Conservation (phyloP, 352 stramenopile species). For the Thalassiosira ordinaria region DNA sequence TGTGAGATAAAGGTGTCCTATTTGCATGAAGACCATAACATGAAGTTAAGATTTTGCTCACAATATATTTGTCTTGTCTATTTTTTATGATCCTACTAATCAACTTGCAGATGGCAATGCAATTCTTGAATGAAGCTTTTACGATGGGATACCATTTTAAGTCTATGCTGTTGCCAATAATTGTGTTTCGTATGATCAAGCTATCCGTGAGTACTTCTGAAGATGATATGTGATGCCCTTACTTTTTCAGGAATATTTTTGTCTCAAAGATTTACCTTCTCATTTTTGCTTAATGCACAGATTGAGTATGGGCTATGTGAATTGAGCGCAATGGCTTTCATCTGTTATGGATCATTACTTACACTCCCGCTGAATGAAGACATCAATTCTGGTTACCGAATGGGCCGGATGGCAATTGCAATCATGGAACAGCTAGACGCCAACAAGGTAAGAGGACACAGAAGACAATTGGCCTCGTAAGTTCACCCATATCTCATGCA, state of each 20-base stretch:
- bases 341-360: constrained; percentile 50
- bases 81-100: too few relatives aligned
- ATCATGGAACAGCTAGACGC: constrained; percentile 54
- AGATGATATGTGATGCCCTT: constrained; percentile 60
- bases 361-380: constrained; percentile 9
- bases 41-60: too few relatives aligned
- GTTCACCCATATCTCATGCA: too few relatives aligned
- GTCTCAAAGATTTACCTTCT: too few relatives aligned
- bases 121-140: constrained; percentile 52
- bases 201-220: constrained; percentile 51
- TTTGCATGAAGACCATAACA: too few relatives aligned
- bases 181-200: too few relatives aligned
- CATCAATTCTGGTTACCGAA: constrained; percentile 47
- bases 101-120: constrained; percentile 47
- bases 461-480: too few relatives aligned
- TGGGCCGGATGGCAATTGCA: constrained; percentile 52
- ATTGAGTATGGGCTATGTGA: constrained; percentile 59
- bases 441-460: constrained; percentile 23
- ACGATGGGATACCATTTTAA: too few relatives aligned
- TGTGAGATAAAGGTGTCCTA: background rate
- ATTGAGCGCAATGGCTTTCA: constrained; percentile 54
- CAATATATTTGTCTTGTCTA: background rate
- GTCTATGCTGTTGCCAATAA: too few relatives aligned
- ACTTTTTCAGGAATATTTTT: constrained; percentile 58
- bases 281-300: too few relatives aligned